Evolutionary conservation across 23 red algal genomes (phyloP), one percentile per base, ranked within the genome.

Genomic region (Agarophyton chilense): DNA sequence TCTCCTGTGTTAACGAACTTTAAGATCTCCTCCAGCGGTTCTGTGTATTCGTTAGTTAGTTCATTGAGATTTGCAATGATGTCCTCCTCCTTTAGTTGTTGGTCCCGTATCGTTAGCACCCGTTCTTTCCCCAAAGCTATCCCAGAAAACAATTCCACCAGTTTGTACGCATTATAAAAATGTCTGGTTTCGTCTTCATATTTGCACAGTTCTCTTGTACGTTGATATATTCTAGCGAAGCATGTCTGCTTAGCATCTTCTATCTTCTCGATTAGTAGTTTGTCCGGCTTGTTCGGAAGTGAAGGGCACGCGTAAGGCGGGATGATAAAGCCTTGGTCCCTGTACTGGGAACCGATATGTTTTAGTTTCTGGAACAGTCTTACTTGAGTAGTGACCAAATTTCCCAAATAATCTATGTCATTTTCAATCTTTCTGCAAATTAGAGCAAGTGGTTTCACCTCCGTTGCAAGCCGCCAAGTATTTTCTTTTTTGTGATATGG

Each of bases 151-250:
- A 74, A 47, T 9, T 74, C 68, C 38, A 74, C 68, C 21, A 74
- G 68, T 38, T 74, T 74, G 32, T 28, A 74, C 4, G 68, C 68
- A n/a, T 74, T 38, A 49, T 74, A 74, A 49, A 74, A 74, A 49
- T 74, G 68, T 29, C 8, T 16, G 18, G 68, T 49, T 31, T 74
- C 68, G 21, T 74, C 68, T 21, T 74, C 43, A 49, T 46, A 74
- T 21, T 39, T 28, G 18, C 39, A 74, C 21, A 74, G 18, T 39
- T 74, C 68, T 26, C 68, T 74, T 47, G 68, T 74, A 8, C 68
- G 68, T 74, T 74, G 68, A 49, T 46, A 74, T 74, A 74, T 74
- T 49, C 68, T 74, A 39, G 39, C 18, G 43, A 74, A 74, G 68
- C 68, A 28, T 21, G 10, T 26, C 34, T 47, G 40, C 41, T 74